Evolutionary conservation across 805 yeast species (phyloP).

Genomic region (Candida rishiriensis): DNA sequence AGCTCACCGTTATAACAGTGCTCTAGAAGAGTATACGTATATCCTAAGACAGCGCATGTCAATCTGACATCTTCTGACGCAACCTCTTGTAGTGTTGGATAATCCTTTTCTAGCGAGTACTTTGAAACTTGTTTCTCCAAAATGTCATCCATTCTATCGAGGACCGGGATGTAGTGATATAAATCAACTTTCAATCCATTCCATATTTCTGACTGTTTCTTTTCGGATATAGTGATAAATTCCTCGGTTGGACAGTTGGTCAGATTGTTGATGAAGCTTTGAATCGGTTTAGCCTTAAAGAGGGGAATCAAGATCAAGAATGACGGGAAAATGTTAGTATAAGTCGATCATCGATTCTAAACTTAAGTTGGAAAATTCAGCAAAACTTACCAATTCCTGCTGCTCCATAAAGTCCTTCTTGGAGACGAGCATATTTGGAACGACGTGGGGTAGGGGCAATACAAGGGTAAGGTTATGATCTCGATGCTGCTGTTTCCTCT

Average conservation of each 20-base stretch:
- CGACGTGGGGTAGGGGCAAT: too few species aligned
- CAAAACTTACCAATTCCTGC: conserved; percentile 9
- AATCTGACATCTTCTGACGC: conserved; percentile 41
- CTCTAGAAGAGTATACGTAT: conserved; percentile 59
- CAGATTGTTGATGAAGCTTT: conserved; percentile 13
- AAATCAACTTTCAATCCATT: conserved; percentile 42
- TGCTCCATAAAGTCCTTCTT: conserved; percentile 14
- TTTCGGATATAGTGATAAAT: conserved; percentile 13
- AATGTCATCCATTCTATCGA: conserved; percentile 71
- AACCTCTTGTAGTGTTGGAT: conserved; percentile 44
- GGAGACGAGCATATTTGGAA: conserved; percentile 11
- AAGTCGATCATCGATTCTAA: conserved; percentile 1
- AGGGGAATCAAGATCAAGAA: not conserved
- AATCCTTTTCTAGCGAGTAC: conserved; percentile 46
- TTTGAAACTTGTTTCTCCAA: conserved; percentile 50
- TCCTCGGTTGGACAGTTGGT: conserved; percentile 17
- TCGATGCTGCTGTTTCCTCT: too few species aligned
- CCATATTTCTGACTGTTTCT: conserved; percentile 23
- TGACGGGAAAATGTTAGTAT: conserved; percentile 4
- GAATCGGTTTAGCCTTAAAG: conserved; percentile 15
- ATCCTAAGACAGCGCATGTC: conserved; percentile 50
- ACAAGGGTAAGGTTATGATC: too few species aligned
- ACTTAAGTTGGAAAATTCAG: not conserved
- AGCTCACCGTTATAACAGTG: conserved; percentile 64
- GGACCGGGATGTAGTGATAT: conserved; percentile 69